Base-by-base conservation (phyloP, 2,329 filamentous ascomycete genomes). In the Trichoderma sp. region DNA sequence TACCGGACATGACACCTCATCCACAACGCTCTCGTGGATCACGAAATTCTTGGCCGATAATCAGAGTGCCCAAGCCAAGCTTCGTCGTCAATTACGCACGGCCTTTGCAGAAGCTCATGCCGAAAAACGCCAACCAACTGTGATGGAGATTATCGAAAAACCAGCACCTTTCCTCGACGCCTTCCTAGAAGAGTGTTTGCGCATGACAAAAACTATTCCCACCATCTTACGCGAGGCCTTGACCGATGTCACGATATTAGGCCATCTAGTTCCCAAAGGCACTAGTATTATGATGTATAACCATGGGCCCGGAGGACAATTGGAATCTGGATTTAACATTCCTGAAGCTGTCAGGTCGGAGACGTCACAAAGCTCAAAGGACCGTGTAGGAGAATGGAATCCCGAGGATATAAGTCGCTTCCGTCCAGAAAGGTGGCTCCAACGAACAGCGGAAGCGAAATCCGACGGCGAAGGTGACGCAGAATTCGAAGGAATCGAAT, bases 1-100 rank as follows among this genome's bases (percentile, higher is more conserved):
- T 32, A 65, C 62, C 7, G 62, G 62, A 8, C 62, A 65, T 53
- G 62, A 65, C 62, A 65, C 62, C 13, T 65, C 62, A 7, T 65
- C 62, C 15, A 65, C 62, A 6, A 50, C 62, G n/a, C 36, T 65
- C 17, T 65, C 62, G 7, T 65, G 62, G 62, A 65, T 65, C 26
- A 53, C 39, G 5, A 65, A 65, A n/a, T n/a, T 65, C 13, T 20
- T 65, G 20, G 20, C 39, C 8, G 62, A 65, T 34, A 65, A 65
- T 34, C 4, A 32, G 13, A 23, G 6, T 6, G 53, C 39, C 17
- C 62, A 65, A 23, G 62, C 62, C n/a, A 65, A 65, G 13, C 62
- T 65, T n/a, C 62, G 62, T 13, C 62, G 43, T 28, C 62, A 65
- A 53, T 34, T 65, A n/a, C 62, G 50, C 28, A 12, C 9, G 3